Evolutionary conservation across 2,329 filamentous ascomycete genomes (phyloP).

Genomic region (Stachybotrys elegans): DNA sequence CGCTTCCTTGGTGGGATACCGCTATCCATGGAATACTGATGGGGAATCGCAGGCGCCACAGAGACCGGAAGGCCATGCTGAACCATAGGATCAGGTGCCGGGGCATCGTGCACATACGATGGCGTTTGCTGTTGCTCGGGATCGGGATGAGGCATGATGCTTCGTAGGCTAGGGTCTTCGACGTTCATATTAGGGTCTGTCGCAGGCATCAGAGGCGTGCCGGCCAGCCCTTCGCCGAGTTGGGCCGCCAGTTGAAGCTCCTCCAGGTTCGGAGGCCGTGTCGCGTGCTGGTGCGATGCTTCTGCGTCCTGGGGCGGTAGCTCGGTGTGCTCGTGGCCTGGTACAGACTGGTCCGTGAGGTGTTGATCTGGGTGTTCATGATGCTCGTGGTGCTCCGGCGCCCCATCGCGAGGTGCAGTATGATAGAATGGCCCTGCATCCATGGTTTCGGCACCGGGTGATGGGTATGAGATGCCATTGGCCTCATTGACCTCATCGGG

Average conservation of each 20-base stretch:
- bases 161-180: conserved; percentile 37
- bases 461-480: conserved; percentile 39
- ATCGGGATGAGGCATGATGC: conserved; percentile 38
- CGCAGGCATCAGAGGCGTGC: conserved; percentile 41
- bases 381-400: conserved; percentile 24
- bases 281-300: conserved; percentile 34
- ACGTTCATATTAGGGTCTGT: conserved; percentile 39
- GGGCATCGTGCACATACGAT: conserved; percentile 31
- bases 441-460: conserved; percentile 38
- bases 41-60: conserved; percentile 29
- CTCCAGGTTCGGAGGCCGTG: conserved; percentile 42
- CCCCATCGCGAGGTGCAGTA: conserved; percentile 27
- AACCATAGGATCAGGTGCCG: conserved; percentile 29
- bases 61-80: conserved; percentile 29
- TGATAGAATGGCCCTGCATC: conserved; percentile 40
- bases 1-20: conserved; percentile 67
- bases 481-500: conserved; percentile 26
- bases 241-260: conserved; percentile 56
- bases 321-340: conserved; percentile 24
- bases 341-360: conserved; percentile 19
- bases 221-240: conserved; percentile 48
- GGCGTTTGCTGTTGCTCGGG: conserved; percentile 29
- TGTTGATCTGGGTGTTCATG: conserved; percentile 11
- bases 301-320: conserved; percentile 26
- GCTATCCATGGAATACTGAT: conserved; percentile 43